These are phyloP conservation scores for Fusarium sp. DNA, from an alignment of 2,329 filamentous ascomycete genomes.

Conservation along the genomic window DNA sequence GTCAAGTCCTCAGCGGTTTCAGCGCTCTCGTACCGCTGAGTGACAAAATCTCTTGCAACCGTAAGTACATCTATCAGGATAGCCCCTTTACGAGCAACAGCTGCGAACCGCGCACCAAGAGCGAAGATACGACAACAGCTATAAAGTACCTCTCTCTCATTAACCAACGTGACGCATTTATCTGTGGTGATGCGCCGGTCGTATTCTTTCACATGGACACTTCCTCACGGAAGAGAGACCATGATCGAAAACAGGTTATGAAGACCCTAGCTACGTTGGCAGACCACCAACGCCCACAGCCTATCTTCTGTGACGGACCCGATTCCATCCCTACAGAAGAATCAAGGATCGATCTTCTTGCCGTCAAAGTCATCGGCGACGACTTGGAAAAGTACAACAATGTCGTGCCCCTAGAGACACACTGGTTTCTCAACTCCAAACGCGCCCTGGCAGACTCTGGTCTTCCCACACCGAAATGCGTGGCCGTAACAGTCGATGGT, in stretches of 20 bases:
- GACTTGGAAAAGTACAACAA: constrained; percentile 46
- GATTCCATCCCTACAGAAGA: constrained; percentile 36
- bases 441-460: constrained; percentile 49
- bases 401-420: constrained; percentile 46
- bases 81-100: constrained; percentile 46
- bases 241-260: constrained; percentile 47
- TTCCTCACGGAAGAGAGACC: constrained; percentile 33
- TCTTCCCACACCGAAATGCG: constrained; percentile 48
- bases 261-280: constrained; percentile 47
- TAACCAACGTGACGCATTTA: constrained; percentile 53
- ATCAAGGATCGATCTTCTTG: constrained; percentile 45
- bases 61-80: constrained; percentile 54
- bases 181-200: constrained; percentile 40
- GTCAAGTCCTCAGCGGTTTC: constrained; percentile 47
- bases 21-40: constrained; percentile 44
- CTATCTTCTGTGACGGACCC: constrained; percentile 50
- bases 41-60: constrained; percentile 48
- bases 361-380: constrained; percentile 42
- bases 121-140: constrained; percentile 36
- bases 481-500: constrained; percentile 43
- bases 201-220: constrained; percentile 48
- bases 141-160: constrained; percentile 52
- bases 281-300: constrained; percentile 44
- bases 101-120: constrained; percentile 8
- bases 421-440: constrained; percentile 53